Conservation (phyloP, 2,329 filamentous ascomycete species). For the Cercospora berteroae region DNA sequence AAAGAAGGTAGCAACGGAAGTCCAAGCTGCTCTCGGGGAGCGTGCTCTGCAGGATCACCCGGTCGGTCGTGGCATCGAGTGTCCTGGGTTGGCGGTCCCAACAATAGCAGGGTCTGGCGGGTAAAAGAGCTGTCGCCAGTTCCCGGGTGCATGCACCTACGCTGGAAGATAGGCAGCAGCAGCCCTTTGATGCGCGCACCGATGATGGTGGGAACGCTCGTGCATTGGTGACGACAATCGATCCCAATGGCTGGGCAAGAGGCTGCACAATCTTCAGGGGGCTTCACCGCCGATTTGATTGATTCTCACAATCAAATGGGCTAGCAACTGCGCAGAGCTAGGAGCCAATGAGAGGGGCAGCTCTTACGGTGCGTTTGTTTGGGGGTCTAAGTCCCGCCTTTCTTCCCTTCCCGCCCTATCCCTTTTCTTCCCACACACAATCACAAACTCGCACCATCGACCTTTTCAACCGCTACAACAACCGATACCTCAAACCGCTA, state of each 20-base stretch:
- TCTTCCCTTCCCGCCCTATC: conserved; percentile 1
- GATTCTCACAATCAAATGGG: not conserved
- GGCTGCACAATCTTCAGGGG: not conserved
- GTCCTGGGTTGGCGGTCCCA: not conserved
- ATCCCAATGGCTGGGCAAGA: not conserved
- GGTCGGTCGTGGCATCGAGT: not conserved
- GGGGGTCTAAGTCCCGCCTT: not conserved
- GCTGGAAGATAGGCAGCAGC: not conserved
- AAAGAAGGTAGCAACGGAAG: not conserved
- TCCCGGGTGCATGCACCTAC: not conserved
- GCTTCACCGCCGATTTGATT: not conserved
- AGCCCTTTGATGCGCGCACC: not conserved
- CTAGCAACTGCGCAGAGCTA: not conserved
- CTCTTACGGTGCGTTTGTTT: not conserved
- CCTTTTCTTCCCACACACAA: conserved; percentile 13
- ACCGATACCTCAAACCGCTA: not conserved
- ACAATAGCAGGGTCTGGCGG: not conserved
- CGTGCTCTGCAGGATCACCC: not conserved
- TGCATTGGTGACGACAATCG: not conserved
- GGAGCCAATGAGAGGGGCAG: not conserved
- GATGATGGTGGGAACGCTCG: not conserved
- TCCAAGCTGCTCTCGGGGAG: not conserved
- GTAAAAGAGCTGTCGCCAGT: not conserved
- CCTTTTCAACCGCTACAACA: conserved; percentile 4
- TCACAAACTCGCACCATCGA: not conserved